phyloP scores from a whole-genome alignment of 2,329 filamentous ascomycete species.

The Xylariales sp. region DNA sequence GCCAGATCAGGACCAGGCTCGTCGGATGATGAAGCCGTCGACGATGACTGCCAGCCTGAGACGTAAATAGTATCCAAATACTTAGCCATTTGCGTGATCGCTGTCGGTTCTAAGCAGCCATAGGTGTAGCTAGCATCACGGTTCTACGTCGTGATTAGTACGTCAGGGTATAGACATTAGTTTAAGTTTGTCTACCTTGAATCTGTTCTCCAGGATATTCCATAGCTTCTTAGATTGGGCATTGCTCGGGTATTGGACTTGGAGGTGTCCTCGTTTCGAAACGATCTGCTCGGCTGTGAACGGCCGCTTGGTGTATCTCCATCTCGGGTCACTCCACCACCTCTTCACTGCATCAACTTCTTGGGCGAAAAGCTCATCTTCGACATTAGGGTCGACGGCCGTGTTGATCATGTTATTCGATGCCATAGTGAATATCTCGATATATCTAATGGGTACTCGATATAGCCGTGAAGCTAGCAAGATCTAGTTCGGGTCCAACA shows the following conservation, averaged over 20 bases:
- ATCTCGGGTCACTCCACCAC: slow-evolving; percentile 94
- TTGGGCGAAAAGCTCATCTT: slow-evolving; percentile 77
- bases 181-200: slow-evolving; percentile 69
- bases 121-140: slow-evolving; percentile 93
- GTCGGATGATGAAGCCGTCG: slow-evolving; percentile 92
- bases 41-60: slow-evolving; percentile 98
- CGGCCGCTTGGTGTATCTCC: slow-evolving; percentile 90
- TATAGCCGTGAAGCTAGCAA: background rate
- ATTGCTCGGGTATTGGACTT: slow-evolving; percentile 92
- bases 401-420: slow-evolving; percentile 71
- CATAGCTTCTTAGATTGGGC: slow-evolving; percentile 93
- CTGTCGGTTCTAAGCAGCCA: slow-evolving; percentile 96
- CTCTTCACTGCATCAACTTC: slow-evolving; percentile 90
- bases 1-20: slow-evolving; percentile 98
- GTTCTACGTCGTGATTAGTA: slow-evolving; percentile 62
- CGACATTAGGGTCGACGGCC: slow-evolving; percentile 65
- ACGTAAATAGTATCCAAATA: slow-evolving; percentile 99
- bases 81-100: slow-evolving; percentile 99
- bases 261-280: slow-evolving; percentile 90
- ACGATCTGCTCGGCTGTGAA: slow-evolving; percentile 98
- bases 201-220: slow-evolving; percentile 86
- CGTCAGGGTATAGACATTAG: slow-evolving; percentile 1
- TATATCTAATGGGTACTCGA: slow-evolving; percentile 1
- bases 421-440: slow-evolving; percentile 60
- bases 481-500: background rate